Evolutionary conservation across 306 rosid genomes (phyloP), one percentile per base, ranked within the genome.

Genomic region (Cicer cuneatum): DNA sequence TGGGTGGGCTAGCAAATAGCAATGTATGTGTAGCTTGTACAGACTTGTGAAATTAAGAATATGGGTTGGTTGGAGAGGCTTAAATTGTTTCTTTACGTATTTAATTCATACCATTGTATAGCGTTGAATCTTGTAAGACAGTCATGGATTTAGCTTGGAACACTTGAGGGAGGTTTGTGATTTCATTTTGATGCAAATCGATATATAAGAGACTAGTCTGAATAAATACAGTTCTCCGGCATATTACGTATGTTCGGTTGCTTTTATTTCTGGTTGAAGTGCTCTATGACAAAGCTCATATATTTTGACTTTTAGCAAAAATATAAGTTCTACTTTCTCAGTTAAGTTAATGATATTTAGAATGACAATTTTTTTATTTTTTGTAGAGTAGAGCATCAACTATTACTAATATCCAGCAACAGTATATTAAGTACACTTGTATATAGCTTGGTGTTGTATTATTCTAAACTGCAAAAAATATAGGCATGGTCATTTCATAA

Each of bases 211-310:
- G 14, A 69, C 62, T 70, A 42, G 68, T 41, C 7, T 53, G 59
- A 35, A 18, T n/a, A 29, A 29, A 40, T 60, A 43, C 48, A 69
- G 61, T 57, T 67, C 42, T 74, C 45, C 7, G 19, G 19, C 49
- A 59, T 67, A 70, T 58, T 57, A 46, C 51, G 21, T 46, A 29
- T 46, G 37, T 21, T 40, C 15, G 8, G 51, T 49, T 51, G 19
- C 35, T 39, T 73, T 58, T 49, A 35, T 40, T 63, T 73, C 70
- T 73, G 74, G 56, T 66, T 40, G 51, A 80, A 56, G 58, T 80
- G 33, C 46, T 46, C 40, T 14, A 4, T 5, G 12, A 29, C 57
- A 59, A 48, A 69, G 59, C 46, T 63, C 63, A 53, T 14, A 11
- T 63, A 64, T 39, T 57, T 81, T 47, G 5, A 40, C 49, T 71